Conservation (phyloP, 257 asterid species). For the Solanum lycopersicoides region DNA sequence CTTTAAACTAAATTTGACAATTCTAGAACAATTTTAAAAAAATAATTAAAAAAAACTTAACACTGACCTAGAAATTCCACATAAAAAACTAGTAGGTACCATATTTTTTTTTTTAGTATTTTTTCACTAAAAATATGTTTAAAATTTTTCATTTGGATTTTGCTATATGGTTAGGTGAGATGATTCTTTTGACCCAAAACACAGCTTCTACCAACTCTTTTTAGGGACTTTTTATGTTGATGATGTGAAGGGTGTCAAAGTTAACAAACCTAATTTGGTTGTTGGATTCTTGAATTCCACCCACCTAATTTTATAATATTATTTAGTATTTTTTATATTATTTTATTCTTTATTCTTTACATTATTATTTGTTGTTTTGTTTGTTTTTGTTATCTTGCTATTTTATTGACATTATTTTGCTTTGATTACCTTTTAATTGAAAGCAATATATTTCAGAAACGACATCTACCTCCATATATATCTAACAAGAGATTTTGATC, state of each 20-base stretch:
- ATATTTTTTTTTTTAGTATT: background rate
- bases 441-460: rapidly evolving
- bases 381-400: no score
- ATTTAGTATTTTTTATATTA: no score
- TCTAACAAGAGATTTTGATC: background rate
- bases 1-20: background rate
- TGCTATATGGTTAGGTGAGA: background rate
- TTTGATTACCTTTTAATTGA: no score
- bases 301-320: background rate
- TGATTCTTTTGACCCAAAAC: background rate
- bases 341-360: no score
- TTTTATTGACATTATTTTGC: no score
- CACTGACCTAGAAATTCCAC: background rate
- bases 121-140: background rate
- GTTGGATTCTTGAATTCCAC: background rate
- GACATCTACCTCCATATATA: background rate
- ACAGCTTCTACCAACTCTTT: background rate
- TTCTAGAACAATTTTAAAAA: background rate
- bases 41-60: no score
- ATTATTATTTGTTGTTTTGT: no score
- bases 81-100: background rate
- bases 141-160: background rate
- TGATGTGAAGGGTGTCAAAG: background rate
- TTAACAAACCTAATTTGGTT: background rate
- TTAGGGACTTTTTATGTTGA: background rate